phyloP scores from a whole-genome alignment of 2,329 filamentous ascomycete genomes.

The Alternaria hordeiaustralica region DNA sequence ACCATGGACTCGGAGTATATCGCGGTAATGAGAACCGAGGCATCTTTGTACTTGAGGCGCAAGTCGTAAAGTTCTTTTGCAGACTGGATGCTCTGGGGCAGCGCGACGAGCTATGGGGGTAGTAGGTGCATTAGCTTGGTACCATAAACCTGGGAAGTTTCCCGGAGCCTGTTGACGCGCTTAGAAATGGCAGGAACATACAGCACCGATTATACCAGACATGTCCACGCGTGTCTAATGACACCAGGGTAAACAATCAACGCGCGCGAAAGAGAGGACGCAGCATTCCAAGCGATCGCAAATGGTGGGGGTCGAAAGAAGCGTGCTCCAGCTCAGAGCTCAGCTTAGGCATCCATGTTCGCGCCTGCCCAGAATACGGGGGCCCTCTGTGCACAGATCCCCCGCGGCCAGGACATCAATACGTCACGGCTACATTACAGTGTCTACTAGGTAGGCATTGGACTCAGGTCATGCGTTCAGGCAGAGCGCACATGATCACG shows the following conservation, averaged over 20 bases:
- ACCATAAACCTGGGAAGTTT: not conserved
- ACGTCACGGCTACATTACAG: not conserved
- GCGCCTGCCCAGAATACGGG: not conserved
- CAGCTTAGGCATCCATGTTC: not conserved
- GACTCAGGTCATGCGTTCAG: not conserved
- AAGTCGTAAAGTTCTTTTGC: constrained; percentile 42
- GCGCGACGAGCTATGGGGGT: constrained; percentile 23
- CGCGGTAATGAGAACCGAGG: constrained; percentile 38
- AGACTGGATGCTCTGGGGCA: constrained; percentile 36
- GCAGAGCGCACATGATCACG: not conserved
- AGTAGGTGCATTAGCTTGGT: constrained; percentile 7
- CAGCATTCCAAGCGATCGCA: not conserved
- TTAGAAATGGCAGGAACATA: constrained; percentile 3
- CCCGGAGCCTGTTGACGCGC: not conserved
- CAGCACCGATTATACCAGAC: constrained; percentile 11
- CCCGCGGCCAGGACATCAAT: constrained; percentile 2
- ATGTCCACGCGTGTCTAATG: constrained; percentile 5
- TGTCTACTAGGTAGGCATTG: not conserved
- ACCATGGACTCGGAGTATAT: constrained; percentile 46
- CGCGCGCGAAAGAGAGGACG: not conserved
- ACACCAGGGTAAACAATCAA: not conserved
- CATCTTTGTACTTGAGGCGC: constrained; percentile 39
- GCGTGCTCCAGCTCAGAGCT: not conserved
- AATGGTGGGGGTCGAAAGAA: not conserved
- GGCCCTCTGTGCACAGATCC: constrained; percentile 10